Base-by-base conservation (phyloP, 495 filamentous ascomycete species). In the Aspergillus homomorphus region DNA sequence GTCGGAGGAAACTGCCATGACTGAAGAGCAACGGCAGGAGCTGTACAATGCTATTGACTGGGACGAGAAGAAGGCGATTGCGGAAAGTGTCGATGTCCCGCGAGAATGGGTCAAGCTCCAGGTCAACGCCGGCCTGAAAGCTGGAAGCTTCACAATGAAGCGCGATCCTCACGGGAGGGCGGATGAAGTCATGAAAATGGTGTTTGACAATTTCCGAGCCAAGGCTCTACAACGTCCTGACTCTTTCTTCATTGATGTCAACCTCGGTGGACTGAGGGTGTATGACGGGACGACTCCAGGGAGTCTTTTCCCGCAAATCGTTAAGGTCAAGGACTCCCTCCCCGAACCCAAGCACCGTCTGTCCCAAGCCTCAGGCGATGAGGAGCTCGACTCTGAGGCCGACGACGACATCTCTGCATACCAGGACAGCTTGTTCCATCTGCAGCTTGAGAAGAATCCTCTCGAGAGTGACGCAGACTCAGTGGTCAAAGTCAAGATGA, bases 31-130 rank as follows among this genome's bases (percentile, higher is more conserved):
- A 69, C 86, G 92, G 45, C 91, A 98, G 69, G 94, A 98, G 76
- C 82, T 98, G 9, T 98, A 98, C 66, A 89, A 91, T 62, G 95
- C 90, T 33, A 98, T 98, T 62, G 92, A 97, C 66, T 98, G 92
- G 89, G 90, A 98, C 63, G 94, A 98, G 75, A 97, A 97, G 79
- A 89, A 92, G 51, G 87, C 87, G 3, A 80, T 98, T 30, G 78
- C 90, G 0, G 92, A 94, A 60, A 87, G 87, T 54, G 88, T 98
- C 23, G 92, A 98, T 66, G 80, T 89, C 50, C 94, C 94, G 0
- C 84, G 88, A 46, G 95, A 98, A 59, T 90, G 89, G 52, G 82
- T 97, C 54, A 96, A 97, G 73, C 77, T 97, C 66, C 90, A 97
- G 69, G 76, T 98, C 57, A 89, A 98, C 64, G 86, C 93, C 30